Evolutionary conservation across 768 basidiomycete species (phyloP).

Genomic region (Russula sp.): DNA sequence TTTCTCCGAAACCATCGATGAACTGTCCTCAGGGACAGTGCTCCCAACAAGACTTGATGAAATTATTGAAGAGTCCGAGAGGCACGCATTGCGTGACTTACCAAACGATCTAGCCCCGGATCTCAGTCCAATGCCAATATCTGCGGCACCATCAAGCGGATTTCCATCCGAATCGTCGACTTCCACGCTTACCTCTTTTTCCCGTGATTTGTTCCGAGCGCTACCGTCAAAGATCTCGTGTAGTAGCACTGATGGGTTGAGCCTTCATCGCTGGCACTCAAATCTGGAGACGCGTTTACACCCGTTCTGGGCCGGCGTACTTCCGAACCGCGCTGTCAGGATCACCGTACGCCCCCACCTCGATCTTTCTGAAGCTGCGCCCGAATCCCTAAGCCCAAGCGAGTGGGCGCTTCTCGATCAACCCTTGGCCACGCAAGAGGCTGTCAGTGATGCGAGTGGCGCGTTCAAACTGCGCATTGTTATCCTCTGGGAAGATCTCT

Average conservation of each 20-base stretch:
- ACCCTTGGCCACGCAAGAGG: slow-evolving; percentile 46
- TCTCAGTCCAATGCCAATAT: slow-evolving; percentile 15
- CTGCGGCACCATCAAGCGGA: slow-evolving; percentile 6
- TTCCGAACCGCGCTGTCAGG: slow-evolving; percentile 56
- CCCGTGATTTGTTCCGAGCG: slow-evolving; percentile 7
- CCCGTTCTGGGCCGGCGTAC: slow-evolving; percentile 74
- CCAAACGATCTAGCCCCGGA: slow-evolving; percentile 11
- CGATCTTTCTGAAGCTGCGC: slow-evolving; percentile 21
- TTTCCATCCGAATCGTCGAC: slow-evolving; percentile 4
- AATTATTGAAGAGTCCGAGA: slow-evolving; percentile 52
- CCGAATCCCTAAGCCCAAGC: slow-evolving; percentile 28
- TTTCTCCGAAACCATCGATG: slow-evolving; percentile 39
- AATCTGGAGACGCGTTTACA: slow-evolving; percentile 74
- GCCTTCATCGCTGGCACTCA: slow-evolving; percentile 52
- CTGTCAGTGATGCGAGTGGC: slow-evolving; percentile 63
- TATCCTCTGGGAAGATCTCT: slow-evolving; percentile 65
- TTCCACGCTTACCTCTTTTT: background rate
- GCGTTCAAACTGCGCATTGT: slow-evolving; percentile 60
- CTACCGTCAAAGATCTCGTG: background rate
- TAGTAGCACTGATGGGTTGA: slow-evolving; percentile 3
- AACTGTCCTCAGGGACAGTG: slow-evolving; percentile 40
- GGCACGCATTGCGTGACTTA: slow-evolving; percentile 38
- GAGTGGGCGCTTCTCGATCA: slow-evolving; percentile 7
- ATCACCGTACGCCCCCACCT: slow-evolving; percentile 53
- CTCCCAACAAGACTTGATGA: slow-evolving; percentile 56